Evolutionary conservation across 805 yeast species (phyloP).

Genomic region (Lachancea dasiensis): DNA sequence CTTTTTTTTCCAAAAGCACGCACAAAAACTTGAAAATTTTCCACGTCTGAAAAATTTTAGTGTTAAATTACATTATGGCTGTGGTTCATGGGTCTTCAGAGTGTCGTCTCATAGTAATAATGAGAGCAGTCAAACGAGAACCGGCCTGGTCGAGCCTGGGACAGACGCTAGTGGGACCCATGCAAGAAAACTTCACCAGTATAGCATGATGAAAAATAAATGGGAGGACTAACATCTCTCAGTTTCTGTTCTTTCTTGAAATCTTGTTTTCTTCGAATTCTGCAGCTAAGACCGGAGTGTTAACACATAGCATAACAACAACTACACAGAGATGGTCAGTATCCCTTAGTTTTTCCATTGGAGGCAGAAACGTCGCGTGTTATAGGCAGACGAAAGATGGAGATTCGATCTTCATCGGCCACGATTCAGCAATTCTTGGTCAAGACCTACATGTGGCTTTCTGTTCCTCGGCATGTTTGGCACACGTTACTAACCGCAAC

Average conservation of each 20-base stretch:
- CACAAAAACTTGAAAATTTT: no score
- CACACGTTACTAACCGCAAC: constrained; percentile 7
- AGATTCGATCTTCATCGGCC: no score
- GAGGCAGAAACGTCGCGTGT: not conserved
- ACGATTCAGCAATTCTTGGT: no score
- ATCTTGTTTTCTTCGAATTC: not conserved
- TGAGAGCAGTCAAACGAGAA: not conserved
- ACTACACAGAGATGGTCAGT: constrained; percentile 98
- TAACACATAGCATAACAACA: constrained; percentile 27
- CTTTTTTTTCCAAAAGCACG: not conserved
- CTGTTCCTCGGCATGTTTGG: no score
- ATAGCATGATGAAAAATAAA: not conserved
- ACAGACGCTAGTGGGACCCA: no score
- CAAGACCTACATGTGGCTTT: no score
- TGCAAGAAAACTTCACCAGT: no score
- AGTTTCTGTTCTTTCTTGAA: not conserved
- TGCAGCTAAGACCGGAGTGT: constrained; percentile 86
- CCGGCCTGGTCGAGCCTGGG: no score
- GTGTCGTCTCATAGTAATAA: no score
- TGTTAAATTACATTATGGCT: no score
- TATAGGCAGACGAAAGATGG: not conserved
- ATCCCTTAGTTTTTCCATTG: constrained; percentile 24
- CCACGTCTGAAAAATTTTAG: not conserved
- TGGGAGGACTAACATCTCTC: not conserved
- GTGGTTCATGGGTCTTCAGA: no score